Base-by-base conservation (phyloP, 2,329 filamentous ascomycete species). In the Ustulina deusta region DNA sequence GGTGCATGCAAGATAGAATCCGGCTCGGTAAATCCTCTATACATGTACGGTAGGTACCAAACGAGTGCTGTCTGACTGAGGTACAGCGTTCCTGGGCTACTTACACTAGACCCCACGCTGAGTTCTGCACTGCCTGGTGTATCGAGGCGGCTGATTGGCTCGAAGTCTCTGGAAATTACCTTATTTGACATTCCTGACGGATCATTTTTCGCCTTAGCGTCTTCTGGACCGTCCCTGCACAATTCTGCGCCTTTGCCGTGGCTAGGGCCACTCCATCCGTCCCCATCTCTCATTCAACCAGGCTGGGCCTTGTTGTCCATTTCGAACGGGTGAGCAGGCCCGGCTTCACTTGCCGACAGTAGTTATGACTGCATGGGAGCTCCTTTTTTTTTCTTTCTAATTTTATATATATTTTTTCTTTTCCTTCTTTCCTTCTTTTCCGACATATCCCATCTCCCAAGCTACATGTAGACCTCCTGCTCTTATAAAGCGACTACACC, bases 331-430 rank as follows among this genome's bases (percentile, higher is more conserved):
- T 68, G 65, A 68, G 61, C 61, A 59, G 55, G 51, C 40, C 62
- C 68, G 65, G 68, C 56, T 63, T 65, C 58, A 63, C 62, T 70
- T 70, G 62, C 68, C 68, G 65, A 55, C 40, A 61, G 44, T 55
- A 49, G 49, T 60, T 56, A 52, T 48, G 61, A 62, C 59, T 63
- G 49, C 59, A 58, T 61, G 51, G 56, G 38, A 52, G 42, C 57
- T 62, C 42, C 20, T 52, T 29, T 34, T 44, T 49, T n/a, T n/a
- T n/a, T n/a, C n/a, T n/a, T n/a, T n/a, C n/a, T n/a, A n/a, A n/a
- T n/a, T n/a, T n/a, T n/a, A n/a, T n/a, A n/a, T n/a, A n/a, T n/a
- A n/a, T n/a, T n/a, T n/a, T n/a, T n/a, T n/a, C n/a, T n/a, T n/a
- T n/a, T n/a, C n/a, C n/a, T n/a, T n/a, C n/a, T n/a, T n/a, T n/a